Evolutionary conservation across 352 stramenopile species (phyloP), one percentile per base, ranked within the genome.

Genomic region (Globisporangium paddicum): DNA sequence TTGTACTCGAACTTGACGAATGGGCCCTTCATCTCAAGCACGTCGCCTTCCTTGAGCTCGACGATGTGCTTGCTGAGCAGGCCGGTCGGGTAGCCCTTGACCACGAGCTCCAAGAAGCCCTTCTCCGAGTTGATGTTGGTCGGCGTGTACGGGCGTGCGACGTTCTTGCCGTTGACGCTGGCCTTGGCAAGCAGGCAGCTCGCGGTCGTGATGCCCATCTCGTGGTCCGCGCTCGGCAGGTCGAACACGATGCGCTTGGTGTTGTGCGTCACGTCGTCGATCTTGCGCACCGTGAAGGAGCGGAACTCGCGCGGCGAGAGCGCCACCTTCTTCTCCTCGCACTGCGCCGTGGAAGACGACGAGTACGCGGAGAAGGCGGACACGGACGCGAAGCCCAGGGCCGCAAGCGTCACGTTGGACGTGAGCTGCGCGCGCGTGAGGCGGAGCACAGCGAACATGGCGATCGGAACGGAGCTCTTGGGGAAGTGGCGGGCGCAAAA

Each of bases 1-100:
- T 66, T 72, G 78, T 97, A 96, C 26, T 64, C 66, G 52, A 97
- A 85, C 73, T 97, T 97, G 34, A 66, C 19, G 47, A 96, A 90
- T 6, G 90, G 91, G 1, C 91, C 91, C 68, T 96, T 97, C 77
- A 97, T 92, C 58, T 96, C 85, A 10, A 97, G 72, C 48, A 67
- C 60, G 64, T 97, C 91, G 8, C 91, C 91, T 23, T 79, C 71
- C 55, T 96, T 81, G 21, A 97, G 76, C 35, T 76, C 57, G 51
- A 88, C 74, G 11, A 98, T 85, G 73, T 97, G 82, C 66, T 90
- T 89, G 64, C 83, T 96, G 51, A 98, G 64, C 41, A 83, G 68
- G 3, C 90, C 91, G 35, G 80, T 75, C 11, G 84, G 72, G 68
- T 98, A 97, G 16, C 78, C 76, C 70, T 98, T 98, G 66, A 98